phyloP scores from a whole-genome alignment of 2,329 filamentous ascomycete species.

The Corinectria fuckeliana region DNA sequence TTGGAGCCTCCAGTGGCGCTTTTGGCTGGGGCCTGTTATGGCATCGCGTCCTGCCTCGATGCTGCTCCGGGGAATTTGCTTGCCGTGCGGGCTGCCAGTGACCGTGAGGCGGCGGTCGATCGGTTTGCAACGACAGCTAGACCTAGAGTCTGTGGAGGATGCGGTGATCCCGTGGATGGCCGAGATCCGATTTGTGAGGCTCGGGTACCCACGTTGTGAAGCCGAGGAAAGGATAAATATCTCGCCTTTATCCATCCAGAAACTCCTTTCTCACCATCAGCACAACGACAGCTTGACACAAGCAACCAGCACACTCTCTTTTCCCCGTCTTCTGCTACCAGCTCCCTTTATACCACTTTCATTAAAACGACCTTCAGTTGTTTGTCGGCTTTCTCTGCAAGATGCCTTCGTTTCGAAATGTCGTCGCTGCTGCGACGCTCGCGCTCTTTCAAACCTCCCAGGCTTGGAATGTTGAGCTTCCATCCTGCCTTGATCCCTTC shows the following conservation, averaged over 20 bases:
- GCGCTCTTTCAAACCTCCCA: slow-evolving; percentile 46
- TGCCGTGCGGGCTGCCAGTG: neutral
- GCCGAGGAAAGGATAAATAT: slow-evolving; percentile 32
- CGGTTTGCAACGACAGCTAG: neutral
- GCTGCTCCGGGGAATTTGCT: neutral
- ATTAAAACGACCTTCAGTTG: slow-evolving; percentile 26
- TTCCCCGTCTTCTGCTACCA: slow-evolving; percentile 14
- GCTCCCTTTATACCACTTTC: slow-evolving; percentile 28
- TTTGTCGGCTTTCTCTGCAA: slow-evolving; percentile 11
- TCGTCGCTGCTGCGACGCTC: slow-evolving; percentile 48
- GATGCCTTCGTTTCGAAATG: slow-evolving; percentile 32
- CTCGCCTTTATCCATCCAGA: slow-evolving; percentile 10
- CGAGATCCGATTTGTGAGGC: neutral
- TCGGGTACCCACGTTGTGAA: neutral
- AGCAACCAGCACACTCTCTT: slow-evolving; percentile 28
- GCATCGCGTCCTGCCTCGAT: neutral
- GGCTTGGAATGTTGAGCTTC: slow-evolving; percentile 53
- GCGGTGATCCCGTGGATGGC: neutral
- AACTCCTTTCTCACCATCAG: slow-evolving; percentile 18
- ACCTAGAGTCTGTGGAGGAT: neutral
- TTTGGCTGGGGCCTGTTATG: neutral
- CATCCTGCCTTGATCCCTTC: slow-evolving; percentile 52
- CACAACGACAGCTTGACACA: slow-evolving; percentile 29
- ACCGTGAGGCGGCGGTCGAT: neutral
- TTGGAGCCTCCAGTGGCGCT: neutral